A percentile compares a stretch with the other conserved stretches of the same genome.
These are phyloP conservation scores for Corchorus capsularis DNA, from an alignment of 345 rosid genomes.

Conservation along the genomic window DNA sequence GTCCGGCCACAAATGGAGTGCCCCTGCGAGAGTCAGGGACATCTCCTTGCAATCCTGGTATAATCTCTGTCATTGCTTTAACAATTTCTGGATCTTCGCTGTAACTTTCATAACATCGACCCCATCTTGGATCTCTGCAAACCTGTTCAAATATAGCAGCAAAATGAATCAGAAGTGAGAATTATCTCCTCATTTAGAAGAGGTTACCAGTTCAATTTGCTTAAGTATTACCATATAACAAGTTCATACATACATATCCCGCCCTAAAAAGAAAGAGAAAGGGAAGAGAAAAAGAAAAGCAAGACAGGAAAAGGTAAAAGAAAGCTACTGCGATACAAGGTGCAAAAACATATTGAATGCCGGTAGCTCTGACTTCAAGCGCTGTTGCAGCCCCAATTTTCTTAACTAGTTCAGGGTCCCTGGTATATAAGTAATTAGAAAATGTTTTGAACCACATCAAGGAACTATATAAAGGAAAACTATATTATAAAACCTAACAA, in stretches of 20 bases:
- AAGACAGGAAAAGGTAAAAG: not conserved
- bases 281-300: not conserved
- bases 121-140: slow-evolving; percentile 98
- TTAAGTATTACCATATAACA: not conserved
- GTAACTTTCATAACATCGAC: slow-evolving; percentile 93
- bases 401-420: slow-evolving; percentile 80
- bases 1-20: slow-evolving; percentile 62
- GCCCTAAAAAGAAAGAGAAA: not conserved
- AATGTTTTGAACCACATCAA: not conserved
- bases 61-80: slow-evolving; percentile 67
- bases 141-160: slow-evolving; percentile 44
- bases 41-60: slow-evolving; percentile 88
- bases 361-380: slow-evolving; percentile 84
- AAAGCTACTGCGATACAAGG: slow-evolving; percentile 83
- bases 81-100: slow-evolving; percentile 78
- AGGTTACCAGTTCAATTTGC: not conserved
- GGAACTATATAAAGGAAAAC: no score
- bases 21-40: slow-evolving; percentile 58
- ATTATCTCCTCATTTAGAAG: not conserved
- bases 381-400: slow-evolving; percentile 93
- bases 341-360: slow-evolving; percentile 75
- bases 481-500: no score
- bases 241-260: not conserved
- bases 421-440: slow-evolving; percentile 20
- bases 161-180: not conserved